Conservation (phyloP, 75 land plant species). For the Azolla pinnata region DNA sequence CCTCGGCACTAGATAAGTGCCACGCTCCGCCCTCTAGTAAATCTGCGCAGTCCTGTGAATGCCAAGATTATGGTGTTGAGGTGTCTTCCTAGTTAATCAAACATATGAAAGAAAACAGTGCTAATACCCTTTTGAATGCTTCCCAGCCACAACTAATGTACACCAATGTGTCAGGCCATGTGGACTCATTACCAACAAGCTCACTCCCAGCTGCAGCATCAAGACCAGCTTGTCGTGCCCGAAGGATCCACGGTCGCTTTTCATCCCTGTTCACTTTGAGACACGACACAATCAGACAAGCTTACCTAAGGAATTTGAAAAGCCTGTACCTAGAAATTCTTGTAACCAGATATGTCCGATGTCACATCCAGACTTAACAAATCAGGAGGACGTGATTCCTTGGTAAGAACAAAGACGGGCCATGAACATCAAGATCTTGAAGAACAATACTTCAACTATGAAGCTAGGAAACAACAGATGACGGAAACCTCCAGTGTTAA, state of each 20-base stretch:
- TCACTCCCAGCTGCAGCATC: conserved; percentile 33
- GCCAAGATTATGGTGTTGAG: not conserved
- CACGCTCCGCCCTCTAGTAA: conserved; percentile 57
- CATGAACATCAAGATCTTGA: too few relatives aligned
- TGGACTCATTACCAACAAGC: conserved; percentile 25
- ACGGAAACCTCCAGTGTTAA: too few relatives aligned
- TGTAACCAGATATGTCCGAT: not conserved
- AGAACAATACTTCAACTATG: too few relatives aligned
- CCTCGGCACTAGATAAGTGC: conserved; percentile 81
- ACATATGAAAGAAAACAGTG: not conserved
- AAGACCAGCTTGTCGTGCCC: conserved; percentile 58
- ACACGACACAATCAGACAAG: not conserved
- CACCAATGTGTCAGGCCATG: conserved; percentile 72
- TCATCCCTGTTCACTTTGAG: conserved; percentile 59
- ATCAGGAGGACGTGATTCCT: too few relatives aligned
- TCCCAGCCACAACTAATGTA: conserved; percentile 99
- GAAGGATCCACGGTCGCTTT: conserved; percentile 93
- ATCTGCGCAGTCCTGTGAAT: conserved; percentile 62
- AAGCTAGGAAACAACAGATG: too few relatives aligned
- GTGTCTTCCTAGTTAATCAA: not conserved
- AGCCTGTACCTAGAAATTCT: not conserved
- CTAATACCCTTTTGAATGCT: conserved; percentile 86
- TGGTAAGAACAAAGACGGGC: too few relatives aligned
- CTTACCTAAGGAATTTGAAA: not conserved
- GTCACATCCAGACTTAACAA: too few relatives aligned